These are phyloP conservation scores for Xylariaceae sp. DNA, from an alignment of 2,329 filamentous ascomycete genomes.

Conservation along the genomic window DNA sequence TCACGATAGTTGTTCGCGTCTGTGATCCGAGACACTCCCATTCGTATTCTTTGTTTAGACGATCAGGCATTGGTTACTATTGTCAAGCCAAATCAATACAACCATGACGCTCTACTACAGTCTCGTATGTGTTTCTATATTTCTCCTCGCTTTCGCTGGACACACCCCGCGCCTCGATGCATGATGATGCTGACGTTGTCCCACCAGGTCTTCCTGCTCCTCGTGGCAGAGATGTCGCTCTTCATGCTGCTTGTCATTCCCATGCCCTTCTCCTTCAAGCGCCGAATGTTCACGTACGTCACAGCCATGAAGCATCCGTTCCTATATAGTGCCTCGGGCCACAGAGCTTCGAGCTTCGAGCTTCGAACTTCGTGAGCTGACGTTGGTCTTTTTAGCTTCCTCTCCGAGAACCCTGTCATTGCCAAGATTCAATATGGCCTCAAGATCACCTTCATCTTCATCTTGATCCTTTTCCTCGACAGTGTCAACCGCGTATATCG, in stretches of 20 bases:
- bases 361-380: slow-evolving; percentile 9
- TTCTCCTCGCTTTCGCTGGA: background rate
- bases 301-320: background rate
- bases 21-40: slow-evolving; percentile 2
- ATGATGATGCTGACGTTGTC: slow-evolving; percentile 25
- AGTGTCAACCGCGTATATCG: slow-evolving; percentile 94
- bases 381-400: slow-evolving; percentile 59
- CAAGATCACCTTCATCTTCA: slow-evolving; percentile 99
- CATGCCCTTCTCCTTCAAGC: slow-evolving; percentile 78
- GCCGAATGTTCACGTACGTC: slow-evolving; percentile 71
- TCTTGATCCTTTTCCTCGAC: slow-evolving; percentile 95
- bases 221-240: slow-evolving; percentile 77
- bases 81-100: slow-evolving; percentile 3
- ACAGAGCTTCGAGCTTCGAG: background rate
- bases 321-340: background rate
- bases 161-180: slow-evolving; percentile 6
- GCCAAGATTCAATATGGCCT: slow-evolving; percentile 96
- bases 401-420: slow-evolving; percentile 77
- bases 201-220: slow-evolving; percentile 70
- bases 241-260: slow-evolving; percentile 79
- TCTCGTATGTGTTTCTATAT: slow-evolving; percentile 36
- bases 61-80: slow-evolving; percentile 9
- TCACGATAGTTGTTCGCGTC: background rate
- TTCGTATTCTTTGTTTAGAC: slow-evolving; percentile 13
- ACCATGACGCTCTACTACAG: slow-evolving; percentile 49